phyloP scores from a whole-genome alignment of 768 basidiomycete genomes.

The Russula brevipes region DNA sequence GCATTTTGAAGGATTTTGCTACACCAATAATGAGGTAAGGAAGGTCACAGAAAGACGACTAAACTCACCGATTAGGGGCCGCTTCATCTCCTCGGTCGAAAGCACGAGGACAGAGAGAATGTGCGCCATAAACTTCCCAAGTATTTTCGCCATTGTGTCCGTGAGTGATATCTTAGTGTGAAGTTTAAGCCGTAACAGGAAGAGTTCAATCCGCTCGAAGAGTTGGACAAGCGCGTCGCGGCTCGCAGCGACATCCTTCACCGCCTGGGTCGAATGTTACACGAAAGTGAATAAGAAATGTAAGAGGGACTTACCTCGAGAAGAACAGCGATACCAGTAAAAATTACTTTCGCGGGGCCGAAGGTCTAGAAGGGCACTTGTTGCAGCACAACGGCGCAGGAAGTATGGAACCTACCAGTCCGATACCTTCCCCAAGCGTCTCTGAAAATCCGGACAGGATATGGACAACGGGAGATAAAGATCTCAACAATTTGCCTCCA shows the following conservation, averaged over 20 bases:
- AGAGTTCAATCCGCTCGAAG: neutral
- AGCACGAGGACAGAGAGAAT: neutral
- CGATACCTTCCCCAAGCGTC: neutral
- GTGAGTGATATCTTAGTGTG: neutral
- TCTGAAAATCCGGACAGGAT: neutral
- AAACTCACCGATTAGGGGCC: neutral
- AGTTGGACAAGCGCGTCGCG: neutral
- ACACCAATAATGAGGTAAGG: too few relatives aligned
- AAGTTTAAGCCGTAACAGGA: neutral
- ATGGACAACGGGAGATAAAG: neutral
- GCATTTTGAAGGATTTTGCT: too few relatives aligned
- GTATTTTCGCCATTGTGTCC: neutral
- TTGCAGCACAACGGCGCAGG: neutral
- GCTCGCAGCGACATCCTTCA: neutral
- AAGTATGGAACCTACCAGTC: neutral
- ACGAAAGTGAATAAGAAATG: too few relatives aligned
- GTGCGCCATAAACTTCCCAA: neutral
- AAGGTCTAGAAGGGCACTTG: neutral
- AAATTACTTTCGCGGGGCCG: neutral
- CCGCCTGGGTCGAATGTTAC: neutral
- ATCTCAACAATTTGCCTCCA: neutral
- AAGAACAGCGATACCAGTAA: neutral
- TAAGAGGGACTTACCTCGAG: neutral
- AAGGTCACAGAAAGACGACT: too few relatives aligned
- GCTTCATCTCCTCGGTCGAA: neutral